phyloP scores from a whole-genome alignment of 2,329 filamentous ascomycete genomes.

The Colletotrichum simmondsii region DNA sequence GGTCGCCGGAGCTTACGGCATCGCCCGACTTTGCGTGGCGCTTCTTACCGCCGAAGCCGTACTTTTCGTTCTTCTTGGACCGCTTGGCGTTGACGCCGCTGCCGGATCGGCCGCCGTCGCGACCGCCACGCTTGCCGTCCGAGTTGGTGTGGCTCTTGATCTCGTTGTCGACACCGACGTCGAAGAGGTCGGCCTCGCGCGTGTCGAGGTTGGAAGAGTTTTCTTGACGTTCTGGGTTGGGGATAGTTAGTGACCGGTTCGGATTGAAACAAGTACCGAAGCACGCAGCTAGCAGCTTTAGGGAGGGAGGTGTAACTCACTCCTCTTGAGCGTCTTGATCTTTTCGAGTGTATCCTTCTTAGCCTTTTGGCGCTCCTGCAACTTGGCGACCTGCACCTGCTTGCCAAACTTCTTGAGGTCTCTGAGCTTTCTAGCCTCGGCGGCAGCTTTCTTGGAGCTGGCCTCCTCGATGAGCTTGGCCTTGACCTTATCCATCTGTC shows the following conservation, averaged over 20 bases:
- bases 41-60: constrained; percentile 97
- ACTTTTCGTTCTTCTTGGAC: constrained; percentile 94
- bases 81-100: constrained; percentile 74
- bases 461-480: constrained; percentile 93
- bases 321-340: constrained; percentile 94
- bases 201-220: constrained; percentile 69
- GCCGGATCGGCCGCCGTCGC: constrained; percentile 49
- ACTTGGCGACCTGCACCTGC: constrained; percentile 94
- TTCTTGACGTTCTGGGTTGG: constrained; percentile 80
- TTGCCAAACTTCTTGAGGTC: constrained; percentile 99
- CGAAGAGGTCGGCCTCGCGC: constrained; percentile 89
- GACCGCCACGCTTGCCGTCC: constrained; percentile 50
- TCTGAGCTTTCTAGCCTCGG: constrained; percentile 89
- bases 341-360: constrained; percentile 96
- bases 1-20: constrained; percentile 82
- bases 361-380: constrained; percentile 92
- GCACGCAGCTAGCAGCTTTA: neutral
- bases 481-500: constrained; percentile 98
- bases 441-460: constrained; percentile 88
- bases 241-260: neutral
- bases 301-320: constrained; percentile 66
- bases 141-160: constrained; percentile 60
- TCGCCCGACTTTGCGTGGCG: constrained; percentile 90
- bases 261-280: neutral
- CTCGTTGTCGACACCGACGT: constrained; percentile 84